Percentiles rank a stretch among this genome's conserved stretches.
These are phyloP conservation scores for Volvox africanus DNA, from an alignment of 139 green algal species.

Conservation along the genomic window DNA sequence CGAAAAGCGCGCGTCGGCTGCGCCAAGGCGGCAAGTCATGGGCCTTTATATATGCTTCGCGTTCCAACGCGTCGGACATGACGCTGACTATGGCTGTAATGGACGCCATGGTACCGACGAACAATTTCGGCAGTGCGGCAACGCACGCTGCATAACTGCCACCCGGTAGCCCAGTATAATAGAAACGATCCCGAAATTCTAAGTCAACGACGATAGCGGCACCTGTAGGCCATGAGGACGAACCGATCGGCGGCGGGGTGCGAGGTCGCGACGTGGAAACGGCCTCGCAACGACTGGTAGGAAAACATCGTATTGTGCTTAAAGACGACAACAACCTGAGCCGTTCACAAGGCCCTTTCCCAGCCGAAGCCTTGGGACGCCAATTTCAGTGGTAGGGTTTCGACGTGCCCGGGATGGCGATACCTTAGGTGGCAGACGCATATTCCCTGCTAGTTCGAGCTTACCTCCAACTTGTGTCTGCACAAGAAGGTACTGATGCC, in stretches of 20 bases:
- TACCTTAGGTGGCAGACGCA: too few species aligned
- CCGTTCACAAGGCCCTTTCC: too few species aligned
- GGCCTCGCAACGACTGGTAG: too few species aligned
- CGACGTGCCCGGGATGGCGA: too few species aligned
- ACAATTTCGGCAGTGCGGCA: not conserved
- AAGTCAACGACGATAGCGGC: not conserved
- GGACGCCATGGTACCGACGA: not conserved
- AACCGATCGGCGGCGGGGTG: too few species aligned
- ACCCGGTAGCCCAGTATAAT: not conserved
- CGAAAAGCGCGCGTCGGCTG: not conserved
- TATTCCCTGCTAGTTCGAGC: too few species aligned
- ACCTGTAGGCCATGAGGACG: not conserved
- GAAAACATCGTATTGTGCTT: too few species aligned
- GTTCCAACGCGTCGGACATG: not conserved
- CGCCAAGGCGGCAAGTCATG: constrained; percentile 29
- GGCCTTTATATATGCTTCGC: not conserved
- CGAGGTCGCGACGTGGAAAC: too few species aligned
- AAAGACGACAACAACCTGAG: too few species aligned
- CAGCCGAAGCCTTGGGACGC: too few species aligned
- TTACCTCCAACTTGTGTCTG: not conserved
- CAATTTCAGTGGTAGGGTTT: too few species aligned
- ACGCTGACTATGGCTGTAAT: not conserved
- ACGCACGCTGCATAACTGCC: not conserved
- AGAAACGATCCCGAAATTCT: not conserved
- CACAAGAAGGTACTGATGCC: not conserved